These are phyloP conservation scores for Ricinus communis DNA, from an alignment of 345 rosid genomes.

Conservation along the genomic window DNA sequence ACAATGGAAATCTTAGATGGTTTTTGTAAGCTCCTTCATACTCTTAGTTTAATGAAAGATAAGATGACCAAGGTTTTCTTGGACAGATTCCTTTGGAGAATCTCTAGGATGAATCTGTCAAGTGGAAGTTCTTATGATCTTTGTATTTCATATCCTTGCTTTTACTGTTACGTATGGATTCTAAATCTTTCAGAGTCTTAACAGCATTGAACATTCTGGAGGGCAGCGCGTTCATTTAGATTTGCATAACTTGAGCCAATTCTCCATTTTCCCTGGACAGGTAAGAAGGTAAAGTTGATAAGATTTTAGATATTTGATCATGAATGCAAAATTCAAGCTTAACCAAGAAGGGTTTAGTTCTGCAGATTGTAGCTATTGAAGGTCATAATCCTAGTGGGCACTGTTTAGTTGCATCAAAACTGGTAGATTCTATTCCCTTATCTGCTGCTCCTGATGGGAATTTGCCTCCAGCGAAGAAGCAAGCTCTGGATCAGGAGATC, in stretches of 20 bases:
- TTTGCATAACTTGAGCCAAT: conserved; percentile 59
- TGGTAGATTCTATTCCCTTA: conserved; percentile 64
- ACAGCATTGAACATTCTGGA: conserved; percentile 80
- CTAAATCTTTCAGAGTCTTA: conserved; percentile 14
- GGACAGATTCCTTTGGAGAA: not conserved
- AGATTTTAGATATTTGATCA: conserved; percentile 13
- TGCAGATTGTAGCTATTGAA: conserved; percentile 83
- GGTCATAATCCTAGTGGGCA: conserved; percentile 97
- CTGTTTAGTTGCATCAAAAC: conserved; percentile 77
- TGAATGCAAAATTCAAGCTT: conserved; percentile 16
- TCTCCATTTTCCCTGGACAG: conserved; percentile 96
- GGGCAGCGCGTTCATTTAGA: conserved; percentile 83
- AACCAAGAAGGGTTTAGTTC: conserved; percentile 23
- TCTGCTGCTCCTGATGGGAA: conserved; percentile 33
- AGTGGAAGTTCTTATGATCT: not conserved
- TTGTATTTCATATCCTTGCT: conserved; percentile 9
- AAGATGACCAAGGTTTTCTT: conserved; percentile 7
- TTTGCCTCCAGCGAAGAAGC: conserved; percentile 74
- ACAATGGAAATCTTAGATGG: not conserved
- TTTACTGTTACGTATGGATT: not conserved
- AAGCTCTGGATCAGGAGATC: conserved; percentile 58
- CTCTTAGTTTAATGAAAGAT: not conserved
- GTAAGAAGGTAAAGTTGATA: conserved; percentile 34
- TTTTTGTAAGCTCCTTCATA: not conserved
- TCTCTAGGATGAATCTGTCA: not conserved